Evolutionary conservation across 371 early-diverging fungal genomes (phyloP).

Genomic region (Mucor racemosus): DNA sequence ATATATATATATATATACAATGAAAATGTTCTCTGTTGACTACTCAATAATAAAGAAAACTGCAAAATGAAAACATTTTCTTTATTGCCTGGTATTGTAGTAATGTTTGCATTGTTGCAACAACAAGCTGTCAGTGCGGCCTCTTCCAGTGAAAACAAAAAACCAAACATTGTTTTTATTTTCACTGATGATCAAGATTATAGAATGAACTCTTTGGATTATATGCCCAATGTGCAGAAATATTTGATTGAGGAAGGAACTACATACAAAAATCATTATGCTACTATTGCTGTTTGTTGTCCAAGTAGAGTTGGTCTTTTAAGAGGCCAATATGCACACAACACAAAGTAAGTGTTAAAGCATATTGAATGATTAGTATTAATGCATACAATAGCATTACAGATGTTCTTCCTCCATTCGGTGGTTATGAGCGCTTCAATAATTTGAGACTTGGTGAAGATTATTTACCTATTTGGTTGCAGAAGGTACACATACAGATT

Average conservation of each 20-base stretch:
- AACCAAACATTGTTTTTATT: constrained; percentile 67
- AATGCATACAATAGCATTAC: constrained; percentile 35
- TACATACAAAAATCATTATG: constrained; percentile 62
- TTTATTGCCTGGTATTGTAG: constrained; percentile 10
- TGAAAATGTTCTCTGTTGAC: background rate
- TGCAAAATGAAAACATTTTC: background rate
- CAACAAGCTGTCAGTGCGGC: background rate
- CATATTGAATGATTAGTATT: background rate
- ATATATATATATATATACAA: too few relatives aligned
- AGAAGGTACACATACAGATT: constrained; percentile 10
- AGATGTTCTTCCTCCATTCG: constrained; percentile 61
- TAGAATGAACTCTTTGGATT: constrained; percentile 56
- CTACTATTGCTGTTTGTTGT: constrained; percentile 68
- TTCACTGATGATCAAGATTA: constrained; percentile 71
- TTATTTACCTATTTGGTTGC: constrained; percentile 55
- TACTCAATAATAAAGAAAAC: background rate
- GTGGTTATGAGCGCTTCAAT: constrained; percentile 60
- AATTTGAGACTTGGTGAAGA: constrained; percentile 49
- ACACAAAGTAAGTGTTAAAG: constrained; percentile 51
- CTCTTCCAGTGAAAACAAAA: background rate
- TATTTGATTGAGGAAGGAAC: constrained; percentile 64
- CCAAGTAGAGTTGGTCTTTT: constrained; percentile 65
- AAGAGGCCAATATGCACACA: constrained; percentile 67
- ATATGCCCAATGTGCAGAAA: constrained; percentile 70
- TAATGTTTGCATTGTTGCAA: background rate